These are phyloP conservation scores for Candida andamanensis DNA, from an alignment of 805 yeast genomes.

Conservation along the genomic window DNA sequence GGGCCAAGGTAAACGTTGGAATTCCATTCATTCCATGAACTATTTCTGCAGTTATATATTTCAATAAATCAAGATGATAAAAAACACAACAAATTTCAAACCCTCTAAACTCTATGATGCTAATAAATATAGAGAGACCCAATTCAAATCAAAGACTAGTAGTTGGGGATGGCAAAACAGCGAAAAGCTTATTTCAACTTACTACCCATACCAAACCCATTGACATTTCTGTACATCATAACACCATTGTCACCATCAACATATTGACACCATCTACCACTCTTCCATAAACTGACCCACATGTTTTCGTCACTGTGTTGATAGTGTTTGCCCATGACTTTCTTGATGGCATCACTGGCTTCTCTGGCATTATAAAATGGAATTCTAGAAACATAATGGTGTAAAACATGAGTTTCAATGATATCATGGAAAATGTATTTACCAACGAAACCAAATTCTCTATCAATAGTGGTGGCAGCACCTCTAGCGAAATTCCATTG, in stretches of 20 bases:
- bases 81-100: too few species aligned
- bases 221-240: conserved; percentile 69
- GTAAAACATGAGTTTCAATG: conserved; percentile 86
- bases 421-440: conserved; percentile 78
- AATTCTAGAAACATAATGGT: conserved; percentile 77
- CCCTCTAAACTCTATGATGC: too few species aligned
- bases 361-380: conserved; percentile 86
- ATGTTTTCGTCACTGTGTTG: conserved; percentile 62
- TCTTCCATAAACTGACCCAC: conserved; percentile 63
- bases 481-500: conserved; percentile 88
- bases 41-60: not conserved
- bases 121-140: conserved; percentile 1
- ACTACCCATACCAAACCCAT: conserved; percentile 39
- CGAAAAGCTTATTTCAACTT: conserved; percentile 6
- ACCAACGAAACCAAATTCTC: conserved; percentile 79
- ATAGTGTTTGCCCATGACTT: conserved; percentile 83
- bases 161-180: not conserved
- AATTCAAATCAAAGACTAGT: not conserved
- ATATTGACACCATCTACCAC: conserved; percentile 62
- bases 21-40: conserved; percentile 29
- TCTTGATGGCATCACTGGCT: conserved; percentile 71
- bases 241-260: conserved; percentile 71
- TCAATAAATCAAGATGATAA: too few species aligned
- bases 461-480: conserved; percentile 84
- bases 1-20: conserved; percentile 42